phyloP scores from a whole-genome alignment of 225 moss, liverwort and hornwort species.

The Bryoerythrophyllum caledonicum region DNA sequence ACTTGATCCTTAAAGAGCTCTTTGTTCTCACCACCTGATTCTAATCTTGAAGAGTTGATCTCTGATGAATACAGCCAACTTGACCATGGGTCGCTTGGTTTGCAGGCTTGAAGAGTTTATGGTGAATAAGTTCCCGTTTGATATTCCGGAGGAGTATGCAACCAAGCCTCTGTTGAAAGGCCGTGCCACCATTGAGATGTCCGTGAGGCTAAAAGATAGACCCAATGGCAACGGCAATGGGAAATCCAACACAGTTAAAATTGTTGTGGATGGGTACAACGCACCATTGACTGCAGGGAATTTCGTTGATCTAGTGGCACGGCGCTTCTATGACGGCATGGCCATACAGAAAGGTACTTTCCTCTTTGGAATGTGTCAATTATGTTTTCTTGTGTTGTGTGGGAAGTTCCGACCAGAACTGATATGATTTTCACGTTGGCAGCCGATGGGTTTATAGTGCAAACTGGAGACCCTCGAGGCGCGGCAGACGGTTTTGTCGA shows the following conservation, averaged over 20 bases:
- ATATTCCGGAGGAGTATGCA: conserved; percentile 66
- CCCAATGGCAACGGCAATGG: conserved; percentile 39
- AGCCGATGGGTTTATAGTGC: conserved; percentile 87
- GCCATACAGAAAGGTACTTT: conserved; percentile 68
- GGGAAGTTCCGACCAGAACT: not conserved
- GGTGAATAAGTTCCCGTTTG: conserved; percentile 68
- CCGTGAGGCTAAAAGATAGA: conserved; percentile 73
- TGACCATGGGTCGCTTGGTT: not conserved
- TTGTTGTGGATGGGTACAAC: conserved; percentile 80
- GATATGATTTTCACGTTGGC: conserved; percentile 21
- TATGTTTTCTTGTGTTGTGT: no score
- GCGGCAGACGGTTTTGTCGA: conserved; percentile 80
- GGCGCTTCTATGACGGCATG: conserved; percentile 84
- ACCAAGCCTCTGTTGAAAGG: conserved; percentile 68
- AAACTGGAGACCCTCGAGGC: conserved; percentile 80
- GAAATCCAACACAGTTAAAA: conserved; percentile 45
- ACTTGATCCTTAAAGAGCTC: not conserved
- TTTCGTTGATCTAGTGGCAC: conserved; percentile 72
- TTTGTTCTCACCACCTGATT: not conserved
- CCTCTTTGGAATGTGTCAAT: not conserved
- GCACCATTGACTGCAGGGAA: conserved; percentile 84
- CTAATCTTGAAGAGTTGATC: no score
- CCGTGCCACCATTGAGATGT: conserved; percentile 75
- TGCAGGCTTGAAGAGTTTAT: conserved; percentile 79
- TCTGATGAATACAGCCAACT: no score